Evolutionary conservation across 306 rosid genomes (phyloP).

Genomic region (Benincasa hispida): DNA sequence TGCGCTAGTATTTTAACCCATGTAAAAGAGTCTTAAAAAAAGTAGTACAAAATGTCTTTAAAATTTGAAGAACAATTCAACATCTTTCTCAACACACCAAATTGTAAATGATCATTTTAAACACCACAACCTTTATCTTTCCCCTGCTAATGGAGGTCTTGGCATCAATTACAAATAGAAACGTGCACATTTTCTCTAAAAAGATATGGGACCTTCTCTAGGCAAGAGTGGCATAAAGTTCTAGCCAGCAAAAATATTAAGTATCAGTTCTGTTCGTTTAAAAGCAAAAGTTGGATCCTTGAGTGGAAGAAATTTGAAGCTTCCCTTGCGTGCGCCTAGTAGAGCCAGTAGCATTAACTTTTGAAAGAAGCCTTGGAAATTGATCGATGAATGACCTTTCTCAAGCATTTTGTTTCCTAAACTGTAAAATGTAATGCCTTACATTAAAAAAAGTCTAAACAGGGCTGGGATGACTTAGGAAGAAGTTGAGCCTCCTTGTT

Average conservation of each 20-base stretch:
- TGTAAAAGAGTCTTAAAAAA: not conserved
- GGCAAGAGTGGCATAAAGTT: not conserved
- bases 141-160: not conserved
- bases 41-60: not conserved
- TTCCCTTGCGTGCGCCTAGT: not conserved
- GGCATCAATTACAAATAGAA: not conserved
- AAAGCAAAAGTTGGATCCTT: not conserved
- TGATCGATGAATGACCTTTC: not conserved
- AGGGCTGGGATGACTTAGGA: not conserved
- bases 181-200: not conserved
- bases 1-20: not conserved
- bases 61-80: not conserved
- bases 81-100: not conserved
- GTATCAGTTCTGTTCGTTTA: not conserved
- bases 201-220: not conserved
- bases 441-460: not conserved
- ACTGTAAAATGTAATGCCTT: not conserved
- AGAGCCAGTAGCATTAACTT: not conserved
- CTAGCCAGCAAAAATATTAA: not conserved
- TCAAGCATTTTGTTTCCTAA: not conserved
- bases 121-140: not conserved
- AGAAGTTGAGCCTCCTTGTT: not conserved
- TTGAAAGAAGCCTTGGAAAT: not conserved
- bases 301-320: not conserved
- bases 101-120: not conserved